Evolutionary conservation across 2,329 filamentous ascomycete species (phyloP).

Genomic region (Penicillium aurantiogriseum): DNA sequence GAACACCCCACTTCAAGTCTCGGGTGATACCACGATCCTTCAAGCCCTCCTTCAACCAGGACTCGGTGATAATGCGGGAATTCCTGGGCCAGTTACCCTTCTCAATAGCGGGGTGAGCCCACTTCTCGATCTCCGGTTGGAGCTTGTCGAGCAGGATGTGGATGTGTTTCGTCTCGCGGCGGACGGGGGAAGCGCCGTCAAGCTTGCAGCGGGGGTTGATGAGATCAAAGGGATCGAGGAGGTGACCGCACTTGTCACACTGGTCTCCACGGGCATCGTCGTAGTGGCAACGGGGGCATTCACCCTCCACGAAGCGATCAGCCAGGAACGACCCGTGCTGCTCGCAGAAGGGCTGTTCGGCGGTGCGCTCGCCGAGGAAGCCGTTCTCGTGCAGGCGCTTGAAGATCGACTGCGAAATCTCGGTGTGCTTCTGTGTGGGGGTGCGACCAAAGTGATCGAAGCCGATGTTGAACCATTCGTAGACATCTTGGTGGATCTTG

Average conservation of each 20-base stretch:
- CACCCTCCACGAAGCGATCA: constrained; percentile 65
- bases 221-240: constrained; percentile 70
- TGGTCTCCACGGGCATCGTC: constrained; percentile 71
- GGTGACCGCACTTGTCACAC: constrained; percentile 71
- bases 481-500: constrained; percentile 82
- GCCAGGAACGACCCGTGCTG: constrained; percentile 65
- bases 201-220: constrained; percentile 90
- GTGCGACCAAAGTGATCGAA: constrained; percentile 96
- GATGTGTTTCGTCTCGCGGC: constrained; percentile 82
- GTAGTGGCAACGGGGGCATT: constrained; percentile 55
- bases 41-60: constrained; percentile 68
- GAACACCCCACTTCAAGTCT: constrained; percentile 85
- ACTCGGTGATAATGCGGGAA: constrained; percentile 45
- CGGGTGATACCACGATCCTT: constrained; percentile 85
- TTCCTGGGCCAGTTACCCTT: constrained; percentile 59
- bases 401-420: constrained; percentile 92
- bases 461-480: constrained; percentile 92
- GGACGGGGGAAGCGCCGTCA: constrained; percentile 76
- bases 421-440: constrained; percentile 81
- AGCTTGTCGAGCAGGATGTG: constrained; percentile 85
- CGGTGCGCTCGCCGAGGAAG: constrained; percentile 81
- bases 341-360: constrained; percentile 87
- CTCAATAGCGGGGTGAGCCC: constrained; percentile 70
- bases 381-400: constrained; percentile 82
- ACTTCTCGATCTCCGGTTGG: constrained; percentile 72